A percentile compares a stretch with the other conserved stretches of the same genome.
Evolutionary conservation across 768 basidiomycete genomes (phyloP).

Genomic region (Rickenella mellea): DNA sequence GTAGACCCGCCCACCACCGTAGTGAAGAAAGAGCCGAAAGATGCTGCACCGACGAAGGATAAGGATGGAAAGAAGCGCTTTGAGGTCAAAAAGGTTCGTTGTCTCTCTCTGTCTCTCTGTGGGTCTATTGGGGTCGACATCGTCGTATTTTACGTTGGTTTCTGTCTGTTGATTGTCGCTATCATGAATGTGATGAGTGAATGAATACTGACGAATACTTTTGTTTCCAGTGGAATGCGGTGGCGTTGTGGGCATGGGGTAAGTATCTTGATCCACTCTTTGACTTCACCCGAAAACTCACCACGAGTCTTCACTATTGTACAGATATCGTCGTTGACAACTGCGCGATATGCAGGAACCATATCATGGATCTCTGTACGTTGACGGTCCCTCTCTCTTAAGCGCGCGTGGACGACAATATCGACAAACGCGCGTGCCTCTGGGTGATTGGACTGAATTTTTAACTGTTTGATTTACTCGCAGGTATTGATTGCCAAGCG

Average conservation of each 20-base stretch:
- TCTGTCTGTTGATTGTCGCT: background rate
- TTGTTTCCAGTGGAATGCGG: conserved; percentile 88
- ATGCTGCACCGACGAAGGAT: too few relatives aligned
- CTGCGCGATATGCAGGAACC: conserved; percentile 98
- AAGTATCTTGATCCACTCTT: conserved; percentile 13
- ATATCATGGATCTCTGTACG: conserved; percentile 99
- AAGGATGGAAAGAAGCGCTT: conserved; percentile 77
- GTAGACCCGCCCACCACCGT: conserved; percentile 49
- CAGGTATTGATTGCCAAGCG: conserved; percentile 99
- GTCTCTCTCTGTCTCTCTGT: background rate
- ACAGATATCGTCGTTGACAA: conserved; percentile 97
- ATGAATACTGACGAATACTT: too few relatives aligned
- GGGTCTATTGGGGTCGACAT: background rate
- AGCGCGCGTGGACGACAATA: background rate
- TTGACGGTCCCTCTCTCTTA: conserved; percentile 5
- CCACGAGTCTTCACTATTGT: conserved; percentile 6
- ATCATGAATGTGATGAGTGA: too few relatives aligned
- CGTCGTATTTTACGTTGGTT: background rate
- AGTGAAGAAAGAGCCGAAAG: conserved; percentile 35
- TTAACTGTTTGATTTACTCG: background rate
- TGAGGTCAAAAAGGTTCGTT: conserved; percentile 93
- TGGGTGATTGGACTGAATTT: background rate
- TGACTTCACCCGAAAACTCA: background rate
- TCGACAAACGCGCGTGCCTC: too few relatives aligned
- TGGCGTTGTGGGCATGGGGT: conserved; percentile 99